A percentile compares a stretch with the other conserved stretches of the same genome.
Conservation (phyloP, 2,329 filamentous ascomycete genomes). For the Ophiostoma perfectum region DNA sequence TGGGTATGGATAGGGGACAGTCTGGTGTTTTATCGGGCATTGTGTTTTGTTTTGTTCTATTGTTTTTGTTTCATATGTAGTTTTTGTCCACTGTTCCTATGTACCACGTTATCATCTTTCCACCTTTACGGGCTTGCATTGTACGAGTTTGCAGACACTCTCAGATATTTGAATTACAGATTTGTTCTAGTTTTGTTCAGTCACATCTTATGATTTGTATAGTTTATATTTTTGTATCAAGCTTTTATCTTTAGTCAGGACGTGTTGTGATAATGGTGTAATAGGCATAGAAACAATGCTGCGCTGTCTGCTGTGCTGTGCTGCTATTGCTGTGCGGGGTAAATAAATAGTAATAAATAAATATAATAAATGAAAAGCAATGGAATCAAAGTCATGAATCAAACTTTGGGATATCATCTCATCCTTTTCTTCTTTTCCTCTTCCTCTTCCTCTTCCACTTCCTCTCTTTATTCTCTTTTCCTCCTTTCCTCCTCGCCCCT, state of each 20-base stretch:
- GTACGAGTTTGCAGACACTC: neutral
- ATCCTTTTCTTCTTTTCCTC: neutral
- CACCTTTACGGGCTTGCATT: neutral
- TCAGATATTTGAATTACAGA: neutral
- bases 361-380: neutral
- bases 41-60: neutral
- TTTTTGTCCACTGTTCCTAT: neutral
- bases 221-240: neutral
- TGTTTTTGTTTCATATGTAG: neutral
- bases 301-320: neutral
- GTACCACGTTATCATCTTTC: neutral
- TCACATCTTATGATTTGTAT: neutral
- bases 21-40: neutral
- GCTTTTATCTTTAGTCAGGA: neutral
- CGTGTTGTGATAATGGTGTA: neutral
- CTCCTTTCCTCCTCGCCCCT: neutral
- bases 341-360: neutral
- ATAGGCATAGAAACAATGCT: neutral
- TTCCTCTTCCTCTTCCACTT: neutral
- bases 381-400: too few species aligned
- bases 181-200: neutral
- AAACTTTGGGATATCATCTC: neutral
- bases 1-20: constrained; percentile 1
- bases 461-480: neutral
- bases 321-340: constrained; percentile 1